Evolutionary conservation across 2,329 filamentous ascomycete genomes (phyloP).

Genomic region (Cryphonectria parasitica): DNA sequence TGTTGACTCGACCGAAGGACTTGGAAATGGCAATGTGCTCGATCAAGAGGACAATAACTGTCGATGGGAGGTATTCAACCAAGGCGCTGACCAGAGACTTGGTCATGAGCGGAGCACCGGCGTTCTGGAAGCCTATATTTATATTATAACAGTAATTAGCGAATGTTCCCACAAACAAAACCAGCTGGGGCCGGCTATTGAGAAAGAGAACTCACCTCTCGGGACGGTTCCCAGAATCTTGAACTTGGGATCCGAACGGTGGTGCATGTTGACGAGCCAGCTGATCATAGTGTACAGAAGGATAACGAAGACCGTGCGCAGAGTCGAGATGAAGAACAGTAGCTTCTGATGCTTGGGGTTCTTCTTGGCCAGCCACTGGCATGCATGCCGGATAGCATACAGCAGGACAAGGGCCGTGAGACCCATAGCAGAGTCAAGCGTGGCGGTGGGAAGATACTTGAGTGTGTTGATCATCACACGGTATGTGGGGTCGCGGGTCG

Average conservation of each 20-base stretch:
- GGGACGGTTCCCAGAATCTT: constrained; percentile 77
- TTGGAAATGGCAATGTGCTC: constrained; percentile 98
- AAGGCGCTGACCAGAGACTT: constrained; percentile 69
- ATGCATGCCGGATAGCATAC: constrained; percentile 72
- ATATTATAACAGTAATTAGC: constrained; percentile 2
- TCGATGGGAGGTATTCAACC: constrained; percentile 74
- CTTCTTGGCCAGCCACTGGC: constrained; percentile 69
- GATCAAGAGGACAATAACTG: constrained; percentile 91
- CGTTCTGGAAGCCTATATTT: constrained; percentile 74
- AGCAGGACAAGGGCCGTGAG: constrained; percentile 79
- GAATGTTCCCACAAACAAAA: neutral
- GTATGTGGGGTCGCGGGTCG: constrained; percentile 79
- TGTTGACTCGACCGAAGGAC: constrained; percentile 93
- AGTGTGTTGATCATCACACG: constrained; percentile 81
- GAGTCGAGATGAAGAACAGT: constrained; percentile 88
- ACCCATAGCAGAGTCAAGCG: constrained; percentile 84
- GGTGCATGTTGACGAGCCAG: constrained; percentile 78
- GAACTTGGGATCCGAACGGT: constrained; percentile 67
- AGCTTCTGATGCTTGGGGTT: constrained; percentile 71
- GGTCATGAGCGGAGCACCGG: constrained; percentile 72
- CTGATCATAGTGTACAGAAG: constrained; percentile 90
- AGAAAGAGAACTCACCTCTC: constrained; percentile 55
- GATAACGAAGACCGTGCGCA: constrained; percentile 90
- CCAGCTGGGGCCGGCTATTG: neutral
- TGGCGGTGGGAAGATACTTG: constrained; percentile 68